Base-by-base conservation (phyloP, 805 yeast genomes). In the Saccharomyces paradoxus region DNA sequence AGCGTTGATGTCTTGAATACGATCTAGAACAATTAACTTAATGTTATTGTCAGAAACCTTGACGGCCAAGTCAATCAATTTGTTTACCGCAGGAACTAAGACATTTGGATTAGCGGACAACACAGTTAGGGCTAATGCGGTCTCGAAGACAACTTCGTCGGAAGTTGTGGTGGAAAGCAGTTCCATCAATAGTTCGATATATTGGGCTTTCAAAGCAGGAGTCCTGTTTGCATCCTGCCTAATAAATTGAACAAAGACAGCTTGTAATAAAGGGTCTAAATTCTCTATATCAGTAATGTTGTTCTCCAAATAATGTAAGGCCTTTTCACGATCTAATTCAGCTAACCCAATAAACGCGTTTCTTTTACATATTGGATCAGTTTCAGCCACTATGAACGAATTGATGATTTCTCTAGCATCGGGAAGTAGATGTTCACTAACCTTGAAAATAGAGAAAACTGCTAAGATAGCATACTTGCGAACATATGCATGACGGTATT, bases 391-490 rank as follows among this genome's bases (percentile, higher is more conserved):
- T 65, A 94, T 77, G 69, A 90, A 88, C 53, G 80, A 80, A 59
- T 78, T 76, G 60, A 92, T 77, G 58, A 92, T 79, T 61, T 88
- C 96, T 52, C 90, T 86, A n/a, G 97, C 96, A 74, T 95, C 99
- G 6, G 99, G 99, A 49, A 89, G 80, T 68, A 94, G 80, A 72
- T 87, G 92, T 46, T 87, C 90, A 32, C 96, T 83, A 52, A 86
- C 91, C 67, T 83, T 78, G 71, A 81, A 87, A 62, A 94, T 88
- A 26, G 96, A 83, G 63, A 80, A 81, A 56, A 94, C 82, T 46
- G 98, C 96, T 72, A 92, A 86, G 24, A 89, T 91, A 6, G 99
- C 99, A 69, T 94, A 92, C 71, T 94, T 94, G 69, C 99, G 85
- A 58, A 94, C 99, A 67, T 95, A 94, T 9, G 98, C 96, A 72